These are phyloP conservation scores for Neofusicoccum kwambonambiense DNA, from an alignment of 2,329 filamentous ascomycete species.

Conservation along the genomic window DNA sequence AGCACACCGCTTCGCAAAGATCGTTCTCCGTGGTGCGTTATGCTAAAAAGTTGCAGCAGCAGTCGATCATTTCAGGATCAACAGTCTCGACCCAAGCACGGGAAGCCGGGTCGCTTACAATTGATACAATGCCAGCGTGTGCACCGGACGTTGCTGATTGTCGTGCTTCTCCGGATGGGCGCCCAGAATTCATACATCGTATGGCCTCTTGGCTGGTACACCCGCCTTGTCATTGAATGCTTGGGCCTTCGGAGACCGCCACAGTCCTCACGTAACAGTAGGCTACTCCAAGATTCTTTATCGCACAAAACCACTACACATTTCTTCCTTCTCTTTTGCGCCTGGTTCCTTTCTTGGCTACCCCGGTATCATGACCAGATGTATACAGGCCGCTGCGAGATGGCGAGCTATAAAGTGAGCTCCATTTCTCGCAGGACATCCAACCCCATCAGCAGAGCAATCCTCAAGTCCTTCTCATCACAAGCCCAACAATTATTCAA, in stretches of 20 bases:
- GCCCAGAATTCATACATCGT: constrained; percentile 2
- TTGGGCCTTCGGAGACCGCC: not conserved
- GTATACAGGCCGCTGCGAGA: not conserved
- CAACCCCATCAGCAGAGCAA: not conserved
- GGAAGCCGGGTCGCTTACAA: not conserved
- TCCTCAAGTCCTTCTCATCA: not conserved
- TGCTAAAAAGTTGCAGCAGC: no score
- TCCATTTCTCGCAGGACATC: not conserved
- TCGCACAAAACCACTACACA: constrained; percentile 2
- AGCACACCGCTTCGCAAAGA: no score
- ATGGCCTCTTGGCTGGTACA: constrained; percentile 1
- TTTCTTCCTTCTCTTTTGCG: constrained; percentile 15
- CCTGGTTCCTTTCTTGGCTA: constrained; percentile 1
- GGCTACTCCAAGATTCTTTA: not conserved
- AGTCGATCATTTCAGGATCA: not conserved
- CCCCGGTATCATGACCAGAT: not conserved
- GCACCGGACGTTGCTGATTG: not conserved
- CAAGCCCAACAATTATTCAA: not conserved
- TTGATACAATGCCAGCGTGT: not conserved
- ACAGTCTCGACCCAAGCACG: not conserved
- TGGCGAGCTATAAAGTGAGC: not conserved
- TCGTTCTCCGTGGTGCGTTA: no score
- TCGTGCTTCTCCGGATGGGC: not conserved
- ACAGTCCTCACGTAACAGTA: not conserved
- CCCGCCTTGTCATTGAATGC: not conserved